phyloP scores from a whole-genome alignment of 2,329 filamentous ascomycete species.

The Graphiopsis chlorocephala region DNA sequence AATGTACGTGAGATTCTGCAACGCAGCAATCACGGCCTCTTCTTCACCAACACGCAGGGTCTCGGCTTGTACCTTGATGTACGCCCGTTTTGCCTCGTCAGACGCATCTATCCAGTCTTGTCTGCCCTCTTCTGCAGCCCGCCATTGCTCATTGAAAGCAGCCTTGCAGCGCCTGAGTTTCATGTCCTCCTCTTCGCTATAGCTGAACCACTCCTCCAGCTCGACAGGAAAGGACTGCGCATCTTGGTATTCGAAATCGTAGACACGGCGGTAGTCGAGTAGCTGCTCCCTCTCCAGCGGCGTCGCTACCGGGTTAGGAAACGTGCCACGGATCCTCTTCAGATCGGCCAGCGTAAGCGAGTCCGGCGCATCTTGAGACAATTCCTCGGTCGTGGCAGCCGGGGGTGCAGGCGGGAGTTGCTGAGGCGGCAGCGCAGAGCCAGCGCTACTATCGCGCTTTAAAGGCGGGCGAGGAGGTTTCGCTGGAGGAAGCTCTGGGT shows the following conservation, averaged over 20 bases:
- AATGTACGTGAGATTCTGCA: conserved; percentile 48
- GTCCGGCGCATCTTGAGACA: conserved; percentile 38
- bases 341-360: conserved; percentile 49
- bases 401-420: conserved; percentile 43
- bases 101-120: conserved; percentile 66
- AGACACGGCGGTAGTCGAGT: conserved; percentile 45
- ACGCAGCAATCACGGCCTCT: conserved; percentile 32
- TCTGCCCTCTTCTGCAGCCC: conserved; percentile 37
- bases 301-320: conserved; percentile 35
- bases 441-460: conserved; percentile 34
- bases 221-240: conserved; percentile 70
- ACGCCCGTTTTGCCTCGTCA: conserved; percentile 54
- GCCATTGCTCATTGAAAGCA: conserved; percentile 76
- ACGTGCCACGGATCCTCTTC: conserved; percentile 42
- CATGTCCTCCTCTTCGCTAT: conserved; percentile 80
- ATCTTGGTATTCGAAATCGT: conserved; percentile 70
- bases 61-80: conserved; percentile 50
- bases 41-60: conserved; percentile 32
- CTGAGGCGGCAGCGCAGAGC: conserved; percentile 40
- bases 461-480: conserved; percentile 36
- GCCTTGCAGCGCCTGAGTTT: conserved; percentile 72
- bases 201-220: conserved; percentile 96
- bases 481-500: conserved; percentile 6
- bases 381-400: conserved; percentile 32
- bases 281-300: conserved; percentile 29